Conservation (phyloP, 192 early-diverging fungal genomes). For the Lunasporangiospora selenospora region DNA sequence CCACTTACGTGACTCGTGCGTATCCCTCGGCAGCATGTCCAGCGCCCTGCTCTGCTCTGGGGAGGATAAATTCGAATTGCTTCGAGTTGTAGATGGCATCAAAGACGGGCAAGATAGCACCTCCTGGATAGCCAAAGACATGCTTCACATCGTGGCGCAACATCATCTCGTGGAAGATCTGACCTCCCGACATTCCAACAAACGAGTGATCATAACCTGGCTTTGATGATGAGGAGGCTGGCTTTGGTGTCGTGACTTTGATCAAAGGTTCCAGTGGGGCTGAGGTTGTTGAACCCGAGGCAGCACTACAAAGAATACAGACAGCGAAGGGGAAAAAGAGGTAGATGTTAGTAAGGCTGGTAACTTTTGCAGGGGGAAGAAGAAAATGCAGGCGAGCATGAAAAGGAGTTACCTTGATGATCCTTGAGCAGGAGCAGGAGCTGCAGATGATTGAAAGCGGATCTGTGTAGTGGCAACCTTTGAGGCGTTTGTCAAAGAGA, state of each 20-base stretch:
- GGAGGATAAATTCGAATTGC: constrained; percentile 97
- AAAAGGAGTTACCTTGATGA: constrained; percentile 14
- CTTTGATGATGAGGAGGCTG: constrained; percentile 8
- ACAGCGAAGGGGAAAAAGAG: not conserved
- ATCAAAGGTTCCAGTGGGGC: constrained; percentile 28
- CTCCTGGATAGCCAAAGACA: constrained; percentile 98
- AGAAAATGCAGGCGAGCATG: not conserved
- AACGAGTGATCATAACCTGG: constrained; percentile 79
- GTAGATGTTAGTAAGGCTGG: not conserved
- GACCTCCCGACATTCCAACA: constrained; percentile 95
- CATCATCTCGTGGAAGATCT: constrained; percentile 99
- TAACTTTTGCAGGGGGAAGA: not conserved
- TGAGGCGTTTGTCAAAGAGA: constrained; percentile 16
- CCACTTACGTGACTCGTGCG: constrained; percentile 84
- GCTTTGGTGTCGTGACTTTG: constrained; percentile 9
- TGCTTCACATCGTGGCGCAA: constrained; percentile 90
- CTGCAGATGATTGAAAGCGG: constrained; percentile 42
- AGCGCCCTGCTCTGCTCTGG: constrained; percentile 97
- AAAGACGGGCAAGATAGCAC: constrained; percentile 98
- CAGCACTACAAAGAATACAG: not conserved
- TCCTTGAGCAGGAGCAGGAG: constrained; percentile 13
- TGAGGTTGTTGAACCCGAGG: constrained; percentile 9
- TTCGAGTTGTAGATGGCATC: constrained; percentile 97
- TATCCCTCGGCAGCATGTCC: constrained; percentile 99
- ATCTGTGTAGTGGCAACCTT: constrained; percentile 31